A percentile compares a stretch with the other conserved stretches of the same genome.
Conservation (phyloP, 805 yeast genomes). For the Wickerhamomyces ciferrii region DNA sequence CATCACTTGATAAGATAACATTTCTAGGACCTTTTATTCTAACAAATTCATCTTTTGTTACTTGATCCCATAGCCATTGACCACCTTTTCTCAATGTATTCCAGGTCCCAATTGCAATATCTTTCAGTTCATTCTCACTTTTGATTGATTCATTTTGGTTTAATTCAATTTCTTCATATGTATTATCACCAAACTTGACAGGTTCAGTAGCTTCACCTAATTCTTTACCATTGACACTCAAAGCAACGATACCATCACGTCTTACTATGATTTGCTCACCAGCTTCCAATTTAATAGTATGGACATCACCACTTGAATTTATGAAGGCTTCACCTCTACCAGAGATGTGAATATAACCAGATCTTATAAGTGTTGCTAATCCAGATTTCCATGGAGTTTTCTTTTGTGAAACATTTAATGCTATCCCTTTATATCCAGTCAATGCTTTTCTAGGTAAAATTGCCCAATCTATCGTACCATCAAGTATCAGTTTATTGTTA, state of each 20-base stretch:
- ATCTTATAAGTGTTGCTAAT: constrained; percentile 4
- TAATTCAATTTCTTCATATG: not conserved
- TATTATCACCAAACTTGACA: not conserved
- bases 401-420: constrained; percentile 34
- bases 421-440: constrained; percentile 49
- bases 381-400: constrained; percentile 28
- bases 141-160: not conserved
- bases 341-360: constrained; percentile 42
- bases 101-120: not conserved
- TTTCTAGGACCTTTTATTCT: constrained; percentile 46
- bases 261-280: constrained; percentile 46
- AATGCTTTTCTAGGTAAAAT: constrained; percentile 41
- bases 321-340: constrained; percentile 57
- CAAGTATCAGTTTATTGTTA: constrained; percentile 31
- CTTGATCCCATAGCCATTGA: not conserved
- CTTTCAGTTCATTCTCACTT: not conserved
- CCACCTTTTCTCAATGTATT: not conserved
- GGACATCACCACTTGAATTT: constrained; percentile 50
- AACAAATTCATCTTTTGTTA: constrained; percentile 27
- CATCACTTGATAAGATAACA: constrained; percentile 1
- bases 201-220: constrained; percentile 1
- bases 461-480: constrained; percentile 64
- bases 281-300: constrained; percentile 37
- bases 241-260: constrained; percentile 40
- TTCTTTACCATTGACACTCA: constrained; percentile 40